Base-by-base conservation (phyloP, 129 eudicot species). In the Logfia minima region DNA sequence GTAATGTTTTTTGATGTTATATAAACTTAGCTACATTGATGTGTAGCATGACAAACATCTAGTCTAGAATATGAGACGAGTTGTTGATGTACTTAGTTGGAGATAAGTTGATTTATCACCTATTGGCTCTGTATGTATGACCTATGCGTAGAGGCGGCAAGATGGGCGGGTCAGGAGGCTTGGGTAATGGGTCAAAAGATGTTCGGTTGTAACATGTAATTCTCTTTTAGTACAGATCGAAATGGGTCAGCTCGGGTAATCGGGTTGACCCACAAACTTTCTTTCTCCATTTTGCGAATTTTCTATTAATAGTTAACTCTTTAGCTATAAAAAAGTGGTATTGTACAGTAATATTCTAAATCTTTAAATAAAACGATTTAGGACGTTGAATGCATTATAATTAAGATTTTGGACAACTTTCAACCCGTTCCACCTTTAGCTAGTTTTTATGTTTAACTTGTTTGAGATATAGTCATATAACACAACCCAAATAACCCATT, bases 11-110 rank as follows among this genome's bases (percentile, higher is more conserved):
- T 26, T 24, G 39, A 35, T 48, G 37, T 26, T 22, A 4, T 59
- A 39, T 74, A 23, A 75, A 28, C 58, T 26, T 75, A 75, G 61
- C 28, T 73, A 35, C 55, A 34, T 55, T 61, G 59, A 23, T 74
- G 28, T 61, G 22, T 64, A 61, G 35, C 61, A 29, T 31, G 23
- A 37, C 9, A 3, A 55, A 7, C 5, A 68, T 68, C 8, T 68
- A 77, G 55, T 68, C 8, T 68, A 77, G 55, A 75, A 55, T n/a
- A 2, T 4, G 21, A 53, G 60, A 56, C 62, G 10, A 56, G 26
- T 18, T 56, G 60, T 16, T 58, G 11, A n/a, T 1, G 26, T 58
- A 58, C 63, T 58, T 21, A 6, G 5, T 19, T n/a, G 13, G 28
- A 58, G 63, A 6, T 58, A 17, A n/a, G 23, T 8, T 58, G 63